Evolutionary conservation across 306 rosid genomes (phyloP), one percentile per base, ranked within the genome.

Genomic region (Vigna nakashimae): DNA sequence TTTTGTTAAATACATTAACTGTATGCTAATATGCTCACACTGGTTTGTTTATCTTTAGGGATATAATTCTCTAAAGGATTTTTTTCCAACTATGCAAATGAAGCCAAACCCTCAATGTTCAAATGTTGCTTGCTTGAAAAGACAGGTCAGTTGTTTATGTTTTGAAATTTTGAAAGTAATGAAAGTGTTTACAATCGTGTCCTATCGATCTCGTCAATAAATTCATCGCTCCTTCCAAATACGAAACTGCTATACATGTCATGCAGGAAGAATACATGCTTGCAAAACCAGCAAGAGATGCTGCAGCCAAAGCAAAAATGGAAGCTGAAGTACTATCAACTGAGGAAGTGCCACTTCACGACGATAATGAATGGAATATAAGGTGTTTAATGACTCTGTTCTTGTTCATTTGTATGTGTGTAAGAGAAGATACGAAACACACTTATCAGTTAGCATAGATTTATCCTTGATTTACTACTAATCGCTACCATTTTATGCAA

Each of bases 71-170:
- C 96, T 95, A 13, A 95, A 92, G 74, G 98, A 95, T 88, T 95
- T 74, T 81, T 95, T 95, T 83, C 99, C 99, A 51, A 95, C 98
- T 52, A 92, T 95, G 99, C 90, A 91, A 88, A 95, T 95, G 99
- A 95, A 84, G 89, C 99, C 99, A 65, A 95, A 95, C 62, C 97
- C 97, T 88, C 98, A 95, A 80, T 95, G 99, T 85, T 91, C 98
- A 78, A 95, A 95, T 81, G 84, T 26, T 65, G 89, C 91, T 84
- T 95, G 99, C 88, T 81, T 89, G 66, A 77, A 87, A 80, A 83
- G 97, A 80, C 99, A 95, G 91, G 99, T 90, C 84, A 86, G 18
- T 7, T 16, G 51, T 75, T 78, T 79, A 30, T 60, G 43, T 30
- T 30, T 14, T 9, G 43, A 15, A 60, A 6, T 28, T 32, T 88